These are phyloP conservation scores for Lathyrus tuberosus DNA, from an alignment of 306 rosid genomes.

Conservation along the genomic window DNA sequence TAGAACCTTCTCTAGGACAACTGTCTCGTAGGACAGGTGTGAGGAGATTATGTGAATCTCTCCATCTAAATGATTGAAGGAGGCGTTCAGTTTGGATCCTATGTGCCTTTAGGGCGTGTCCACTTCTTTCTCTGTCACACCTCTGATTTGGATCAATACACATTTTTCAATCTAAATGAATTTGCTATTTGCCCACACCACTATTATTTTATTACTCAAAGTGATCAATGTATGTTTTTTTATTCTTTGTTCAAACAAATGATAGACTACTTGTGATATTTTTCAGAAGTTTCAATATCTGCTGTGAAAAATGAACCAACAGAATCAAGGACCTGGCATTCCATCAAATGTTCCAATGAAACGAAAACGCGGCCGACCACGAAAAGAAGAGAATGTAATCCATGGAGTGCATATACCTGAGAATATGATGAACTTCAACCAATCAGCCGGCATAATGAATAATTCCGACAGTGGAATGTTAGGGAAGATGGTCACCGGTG, in stretches of 20 bases:
- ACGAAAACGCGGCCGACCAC: constrained; percentile 76
- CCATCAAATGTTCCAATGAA: constrained; percentile 48
- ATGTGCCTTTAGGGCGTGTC: too few species aligned
- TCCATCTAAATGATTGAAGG: too few species aligned
- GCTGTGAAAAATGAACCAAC: constrained; percentile 57
- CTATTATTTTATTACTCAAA: neutral
- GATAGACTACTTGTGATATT: neutral
- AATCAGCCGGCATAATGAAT: constrained; percentile 18
- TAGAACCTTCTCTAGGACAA: too few species aligned
- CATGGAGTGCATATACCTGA: constrained; percentile 37
- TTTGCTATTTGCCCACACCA: too few species aligned
- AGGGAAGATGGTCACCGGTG: constrained; percentile 63
- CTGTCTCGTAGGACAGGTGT: too few species aligned
- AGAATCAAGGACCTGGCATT: constrained; percentile 42
- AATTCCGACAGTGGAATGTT: constrained; percentile 47
- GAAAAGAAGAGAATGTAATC: constrained; percentile 50
- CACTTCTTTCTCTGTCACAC: too few species aligned
- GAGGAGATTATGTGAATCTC: too few species aligned
- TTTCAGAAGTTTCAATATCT: constrained; percentile 39
- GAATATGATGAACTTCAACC: constrained; percentile 40
- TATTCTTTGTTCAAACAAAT: constrained; percentile 15
- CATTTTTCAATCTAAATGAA: too few species aligned
- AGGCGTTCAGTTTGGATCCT: too few species aligned
- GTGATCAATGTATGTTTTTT: neutral
- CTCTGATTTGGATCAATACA: too few species aligned